These are phyloP conservation scores for Solanum hybrid DNA, from an alignment of 305 asterid species.

Conservation along the genomic window DNA sequence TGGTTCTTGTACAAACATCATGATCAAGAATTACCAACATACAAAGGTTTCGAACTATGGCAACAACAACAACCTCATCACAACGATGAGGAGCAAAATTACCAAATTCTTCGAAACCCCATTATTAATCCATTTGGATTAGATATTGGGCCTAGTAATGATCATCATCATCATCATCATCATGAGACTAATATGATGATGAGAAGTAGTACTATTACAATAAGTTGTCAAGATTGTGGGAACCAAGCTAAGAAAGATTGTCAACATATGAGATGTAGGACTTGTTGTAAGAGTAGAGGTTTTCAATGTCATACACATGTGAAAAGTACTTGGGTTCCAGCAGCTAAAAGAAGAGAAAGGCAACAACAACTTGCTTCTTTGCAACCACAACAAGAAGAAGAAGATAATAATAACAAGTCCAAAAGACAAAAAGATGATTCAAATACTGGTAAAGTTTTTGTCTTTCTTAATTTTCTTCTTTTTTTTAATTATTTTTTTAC, in stretches of 20 bases:
- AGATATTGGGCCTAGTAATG: slow-evolving; percentile 28
- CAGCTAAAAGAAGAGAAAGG: slow-evolving; percentile 14
- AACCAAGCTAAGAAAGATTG: slow-evolving; percentile 25
- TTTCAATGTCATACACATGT: slow-evolving; percentile 19
- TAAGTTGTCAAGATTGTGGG: slow-evolving; percentile 22
- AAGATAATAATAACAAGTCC: background rate
- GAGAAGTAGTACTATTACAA: background rate
- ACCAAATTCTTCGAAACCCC: slow-evolving; percentile 3
- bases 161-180: background rate
- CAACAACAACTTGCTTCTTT: background rate
- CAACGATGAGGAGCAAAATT: background rate
- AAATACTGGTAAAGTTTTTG: background rate
- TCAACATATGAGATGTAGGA: slow-evolving; percentile 16
- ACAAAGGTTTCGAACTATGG: slow-evolving; percentile 51
- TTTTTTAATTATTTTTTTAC: background rate
- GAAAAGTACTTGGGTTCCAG: slow-evolving; percentile 23
- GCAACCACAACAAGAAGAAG: background rate
- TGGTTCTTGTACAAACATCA: slow-evolving; percentile 48
- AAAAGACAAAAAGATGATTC: slow-evolving; percentile 17
- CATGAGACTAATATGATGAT: background rate
- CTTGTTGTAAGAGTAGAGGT: slow-evolving; percentile 20
- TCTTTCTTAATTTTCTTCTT: background rate
- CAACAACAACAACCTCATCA: slow-evolving; percentile 19
- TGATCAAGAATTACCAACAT: slow-evolving; percentile 15
- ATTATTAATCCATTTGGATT: slow-evolving; percentile 21